Percentiles rank a stretch among this genome's conserved stretches.
Conservation (phyloP, 192 early-diverging fungal genomes). For the Kappamyces sp. region DNA sequence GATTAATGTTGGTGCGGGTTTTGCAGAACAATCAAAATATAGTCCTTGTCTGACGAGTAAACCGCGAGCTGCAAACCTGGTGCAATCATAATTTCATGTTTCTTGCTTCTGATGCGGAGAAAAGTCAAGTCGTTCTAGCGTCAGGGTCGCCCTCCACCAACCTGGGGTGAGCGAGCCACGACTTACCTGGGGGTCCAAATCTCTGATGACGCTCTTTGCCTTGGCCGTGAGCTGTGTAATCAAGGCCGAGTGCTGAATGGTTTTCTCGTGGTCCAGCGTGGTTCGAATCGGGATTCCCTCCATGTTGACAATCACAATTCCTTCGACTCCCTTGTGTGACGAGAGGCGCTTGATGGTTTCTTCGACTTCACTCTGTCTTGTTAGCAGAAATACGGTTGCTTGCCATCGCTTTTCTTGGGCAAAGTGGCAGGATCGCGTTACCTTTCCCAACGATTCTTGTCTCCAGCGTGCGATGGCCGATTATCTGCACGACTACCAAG, state of each 20-base stretch:
- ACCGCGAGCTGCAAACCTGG: conserved; percentile 51
- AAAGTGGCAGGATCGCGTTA: too few species aligned
- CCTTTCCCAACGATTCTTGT: too few species aligned
- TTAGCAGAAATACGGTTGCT: conserved; percentile 1
- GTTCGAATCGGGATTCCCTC: conserved; percentile 88
- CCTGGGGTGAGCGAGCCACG: background rate
- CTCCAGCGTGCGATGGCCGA: too few species aligned
- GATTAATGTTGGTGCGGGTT: conserved; percentile 52
- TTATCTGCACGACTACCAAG: too few species aligned
- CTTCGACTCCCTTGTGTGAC: conserved; percentile 84
- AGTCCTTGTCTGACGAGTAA: conserved; percentile 63
- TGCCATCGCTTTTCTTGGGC: background rate
- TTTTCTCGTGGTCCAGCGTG: conserved; percentile 72
- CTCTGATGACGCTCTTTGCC: conserved; percentile 65
- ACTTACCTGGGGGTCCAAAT: conserved; percentile 76
- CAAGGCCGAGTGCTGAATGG: conserved; percentile 75
- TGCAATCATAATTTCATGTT: conserved; percentile 94
- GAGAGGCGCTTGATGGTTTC: conserved; percentile 88
- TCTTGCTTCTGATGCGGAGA: conserved; percentile 84
- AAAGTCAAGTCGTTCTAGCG: conserved; percentile 87
- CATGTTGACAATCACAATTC: conserved; percentile 84
- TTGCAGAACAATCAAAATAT: conserved; percentile 76
- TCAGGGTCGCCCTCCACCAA: background rate
- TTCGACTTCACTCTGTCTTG: conserved; percentile 69
- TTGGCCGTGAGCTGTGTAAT: conserved; percentile 77